Evolutionary conservation across 2,329 filamentous ascomycete species (phyloP).

Genomic region (Talaromyces sp.): DNA sequence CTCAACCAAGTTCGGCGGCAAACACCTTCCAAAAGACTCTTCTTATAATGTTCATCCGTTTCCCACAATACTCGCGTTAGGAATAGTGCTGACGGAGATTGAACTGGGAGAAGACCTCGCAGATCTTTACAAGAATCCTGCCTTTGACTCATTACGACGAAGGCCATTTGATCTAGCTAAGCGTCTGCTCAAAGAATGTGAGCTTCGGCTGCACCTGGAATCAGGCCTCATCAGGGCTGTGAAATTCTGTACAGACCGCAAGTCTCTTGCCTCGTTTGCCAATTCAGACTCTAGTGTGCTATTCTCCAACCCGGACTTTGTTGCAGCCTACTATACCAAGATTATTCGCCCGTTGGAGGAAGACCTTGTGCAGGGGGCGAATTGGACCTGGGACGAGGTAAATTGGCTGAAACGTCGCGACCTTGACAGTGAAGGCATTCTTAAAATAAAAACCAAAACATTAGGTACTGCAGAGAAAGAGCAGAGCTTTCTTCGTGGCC

Average conservation of each 20-base stretch:
- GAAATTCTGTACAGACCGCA: constrained; percentile 13
- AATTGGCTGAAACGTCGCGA: constrained; percentile 5
- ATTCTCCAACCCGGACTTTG: constrained; percentile 1
- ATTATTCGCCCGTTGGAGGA: constrained; percentile 13
- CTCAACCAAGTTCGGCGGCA: background rate
- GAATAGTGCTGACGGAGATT: constrained; percentile 13
- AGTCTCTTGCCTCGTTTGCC: constrained; percentile 8
- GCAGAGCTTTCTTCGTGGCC: background rate
- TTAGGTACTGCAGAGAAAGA: background rate
- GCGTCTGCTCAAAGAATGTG: constrained; percentile 7
- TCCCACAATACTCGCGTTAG: constrained; percentile 14
- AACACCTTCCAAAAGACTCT: background rate
- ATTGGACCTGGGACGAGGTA: constrained; percentile 16
- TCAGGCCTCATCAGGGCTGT: constrained; percentile 11
- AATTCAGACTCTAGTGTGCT: background rate
- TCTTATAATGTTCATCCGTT: constrained; percentile 13
- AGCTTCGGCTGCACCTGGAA: constrained; percentile 9
- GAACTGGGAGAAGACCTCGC: constrained; percentile 13
- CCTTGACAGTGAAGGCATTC: constrained; percentile 7
- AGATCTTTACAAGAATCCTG: constrained; percentile 7
- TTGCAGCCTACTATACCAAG: constrained; percentile 11
- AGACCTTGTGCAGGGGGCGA: constrained; percentile 13
- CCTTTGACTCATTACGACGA: background rate
- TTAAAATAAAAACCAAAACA: constrained; percentile 8
- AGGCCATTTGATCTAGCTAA: constrained; percentile 9